A percentile compares a stretch with the other conserved stretches of the same genome.
phyloP scores from a whole-genome alignment of 345 rosid species.

The Gossypium raimondii region DNA sequence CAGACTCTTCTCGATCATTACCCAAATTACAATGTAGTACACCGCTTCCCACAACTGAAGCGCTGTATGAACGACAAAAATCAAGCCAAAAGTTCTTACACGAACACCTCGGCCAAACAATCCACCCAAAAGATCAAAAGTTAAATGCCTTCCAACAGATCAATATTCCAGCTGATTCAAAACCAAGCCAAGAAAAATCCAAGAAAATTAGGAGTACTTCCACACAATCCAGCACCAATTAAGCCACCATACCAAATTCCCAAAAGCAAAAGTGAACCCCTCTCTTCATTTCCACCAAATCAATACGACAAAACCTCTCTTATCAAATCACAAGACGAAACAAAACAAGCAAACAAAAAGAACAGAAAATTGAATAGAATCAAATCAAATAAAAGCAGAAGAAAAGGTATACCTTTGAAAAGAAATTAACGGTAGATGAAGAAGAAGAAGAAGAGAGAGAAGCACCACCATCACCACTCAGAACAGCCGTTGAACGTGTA shows the following conservation, averaged over 20 bases:
- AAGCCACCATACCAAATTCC: neutral
- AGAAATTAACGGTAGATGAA: conserved; percentile 41
- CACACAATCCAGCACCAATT: neutral
- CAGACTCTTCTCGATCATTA: neutral
- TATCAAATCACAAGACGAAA: neutral
- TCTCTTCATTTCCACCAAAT: neutral
- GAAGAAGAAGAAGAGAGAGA: conserved; percentile 36
- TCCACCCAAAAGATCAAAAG: neutral
- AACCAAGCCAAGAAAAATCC: neutral
- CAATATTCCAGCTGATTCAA: neutral
- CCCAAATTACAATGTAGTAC: neutral
- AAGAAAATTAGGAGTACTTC: neutral
- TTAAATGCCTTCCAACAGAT: neutral
- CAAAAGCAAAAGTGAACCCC: neutral
- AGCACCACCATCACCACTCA: conserved; percentile 38
- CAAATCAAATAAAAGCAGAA: neutral
- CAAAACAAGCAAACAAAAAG: neutral
- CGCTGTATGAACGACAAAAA: neutral
- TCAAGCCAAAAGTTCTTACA: conserved; percentile 6
- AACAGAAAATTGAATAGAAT: neutral
- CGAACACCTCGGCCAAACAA: neutral
- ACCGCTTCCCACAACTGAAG: neutral
- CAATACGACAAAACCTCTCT: neutral
- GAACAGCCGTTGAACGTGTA: conserved; percentile 46
- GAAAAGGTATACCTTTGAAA: conserved; percentile 48